Percentiles rank a stretch among this genome's conserved stretches.
Conservation (phyloP, 805 yeast genomes). For the Naumovozyma castellii region DNA sequence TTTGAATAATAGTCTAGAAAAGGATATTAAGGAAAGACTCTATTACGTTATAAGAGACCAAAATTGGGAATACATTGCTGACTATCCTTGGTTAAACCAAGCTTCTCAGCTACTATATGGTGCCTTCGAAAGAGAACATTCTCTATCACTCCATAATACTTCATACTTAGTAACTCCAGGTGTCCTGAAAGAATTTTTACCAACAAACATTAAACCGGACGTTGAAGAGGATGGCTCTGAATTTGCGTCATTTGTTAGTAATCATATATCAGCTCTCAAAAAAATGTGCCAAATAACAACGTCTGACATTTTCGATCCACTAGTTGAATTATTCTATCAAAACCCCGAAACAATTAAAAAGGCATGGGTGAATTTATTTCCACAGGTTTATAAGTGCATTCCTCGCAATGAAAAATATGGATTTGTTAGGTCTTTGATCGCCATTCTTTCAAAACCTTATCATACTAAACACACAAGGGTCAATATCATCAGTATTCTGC, state of each 20-base stretch:
- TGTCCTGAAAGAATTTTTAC: slow-evolving; percentile 10
- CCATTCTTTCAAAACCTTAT: slow-evolving; percentile 78
- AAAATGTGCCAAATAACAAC: slow-evolving; percentile 38
- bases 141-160: slow-evolving; percentile 40
- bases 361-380: slow-evolving; percentile 80
- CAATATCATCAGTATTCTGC: slow-evolving; percentile 73
- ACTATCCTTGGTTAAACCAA: slow-evolving; percentile 89
- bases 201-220: slow-evolving; percentile 12
- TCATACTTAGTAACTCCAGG: slow-evolving; percentile 41
- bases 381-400: slow-evolving; percentile 64
- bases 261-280: slow-evolving; percentile 26
- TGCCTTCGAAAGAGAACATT: slow-evolving; percentile 48
- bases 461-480: slow-evolving; percentile 85
- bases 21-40: slow-evolving; percentile 66
- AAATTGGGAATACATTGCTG: slow-evolving; percentile 93
- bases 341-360: slow-evolving; percentile 69
- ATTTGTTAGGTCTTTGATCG: slow-evolving; percentile 70
- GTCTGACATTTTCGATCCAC: slow-evolving; percentile 55
- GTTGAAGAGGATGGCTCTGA: slow-evolving; percentile 10
- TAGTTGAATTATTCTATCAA: slow-evolving; percentile 73
- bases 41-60: slow-evolving; percentile 88
- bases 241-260: slow-evolving; percentile 25
- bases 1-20: slow-evolving; percentile 67
- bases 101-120: slow-evolving; percentile 82
- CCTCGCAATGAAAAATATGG: slow-evolving; percentile 75